Conservation (phyloP, 805 yeast genomes). For the Barnettozyma siamensis region DNA sequence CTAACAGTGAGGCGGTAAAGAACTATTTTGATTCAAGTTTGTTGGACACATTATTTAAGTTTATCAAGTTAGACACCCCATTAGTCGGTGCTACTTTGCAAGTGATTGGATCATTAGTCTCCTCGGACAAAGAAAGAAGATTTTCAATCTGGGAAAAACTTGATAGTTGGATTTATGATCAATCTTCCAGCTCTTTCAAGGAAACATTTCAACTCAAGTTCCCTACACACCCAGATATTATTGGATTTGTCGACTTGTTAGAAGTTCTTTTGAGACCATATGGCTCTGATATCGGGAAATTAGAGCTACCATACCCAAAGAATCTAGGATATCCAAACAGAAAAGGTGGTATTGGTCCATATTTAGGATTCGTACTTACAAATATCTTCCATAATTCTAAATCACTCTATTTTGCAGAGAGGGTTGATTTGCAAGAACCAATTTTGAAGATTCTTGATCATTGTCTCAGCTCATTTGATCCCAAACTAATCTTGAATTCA, state of each 20-base stretch:
- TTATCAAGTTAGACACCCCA: constrained; percentile 41
- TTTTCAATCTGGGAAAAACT: constrained; percentile 58
- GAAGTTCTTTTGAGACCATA: constrained; percentile 27
- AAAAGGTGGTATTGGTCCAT: constrained; percentile 71
- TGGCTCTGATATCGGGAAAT: constrained; percentile 33
- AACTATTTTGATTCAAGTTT: constrained; percentile 24
- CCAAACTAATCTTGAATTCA: constrained; percentile 44
- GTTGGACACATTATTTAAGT: constrained; percentile 37
- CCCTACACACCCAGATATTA: constrained; percentile 45
- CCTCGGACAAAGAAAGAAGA: constrained; percentile 36
- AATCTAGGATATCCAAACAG: constrained; percentile 59
- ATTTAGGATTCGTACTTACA: constrained; percentile 63
- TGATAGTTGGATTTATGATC: constrained; percentile 60
- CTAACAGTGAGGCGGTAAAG: constrained; percentile 32
- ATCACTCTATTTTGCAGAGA: constrained; percentile 31
- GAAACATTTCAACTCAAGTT: constrained; percentile 42
- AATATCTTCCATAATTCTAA: constrained; percentile 57
- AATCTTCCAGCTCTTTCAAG: constrained; percentile 29
- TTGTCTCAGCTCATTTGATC: constrained; percentile 46
- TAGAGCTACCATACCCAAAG: constrained; percentile 48
- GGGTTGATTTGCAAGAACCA: constrained; percentile 43
- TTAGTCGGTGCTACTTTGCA: constrained; percentile 50
- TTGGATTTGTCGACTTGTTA: constrained; percentile 58
- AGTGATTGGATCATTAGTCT: constrained; percentile 53
- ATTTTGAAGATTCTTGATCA: constrained; percentile 47